Percentiles rank a stretch among this genome's conserved stretches.
These are phyloP conservation scores for Teratosphaeriaceae sp. DNA, from an alignment of 2,329 filamentous ascomycete species.

Conservation along the genomic window DNA sequence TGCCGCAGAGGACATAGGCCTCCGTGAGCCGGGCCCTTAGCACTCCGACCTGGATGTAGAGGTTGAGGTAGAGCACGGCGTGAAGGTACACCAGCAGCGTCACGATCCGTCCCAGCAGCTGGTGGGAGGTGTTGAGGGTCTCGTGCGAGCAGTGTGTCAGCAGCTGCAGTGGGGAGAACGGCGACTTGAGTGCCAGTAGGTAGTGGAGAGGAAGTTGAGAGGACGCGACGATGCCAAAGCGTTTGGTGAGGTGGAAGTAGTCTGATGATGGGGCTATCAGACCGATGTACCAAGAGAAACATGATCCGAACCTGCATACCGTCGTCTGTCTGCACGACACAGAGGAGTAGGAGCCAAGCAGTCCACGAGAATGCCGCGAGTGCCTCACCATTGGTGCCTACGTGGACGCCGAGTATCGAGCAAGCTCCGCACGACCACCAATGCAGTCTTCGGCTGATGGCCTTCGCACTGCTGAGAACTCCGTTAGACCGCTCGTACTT, in stretches of 20 bases:
- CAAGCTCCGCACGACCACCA: constrained; percentile 29
- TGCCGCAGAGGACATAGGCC: constrained; percentile 51
- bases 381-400: constrained; percentile 47
- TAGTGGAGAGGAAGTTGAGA: constrained; percentile 57
- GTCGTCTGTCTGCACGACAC: constrained; percentile 45
- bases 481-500: constrained; percentile 27
- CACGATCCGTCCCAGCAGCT: constrained; percentile 51
- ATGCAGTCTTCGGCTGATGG: constrained; percentile 15
- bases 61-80: constrained; percentile 49
- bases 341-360: constrained; percentile 46
- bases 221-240: constrained; percentile 52
- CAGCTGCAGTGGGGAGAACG: constrained; percentile 45
- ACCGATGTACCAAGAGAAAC: background rate
- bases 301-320: constrained; percentile 37
- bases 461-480: background rate
- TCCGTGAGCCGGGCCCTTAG: constrained; percentile 49
- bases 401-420: constrained; percentile 27
- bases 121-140: constrained; percentile 50
- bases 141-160: constrained; percentile 50
- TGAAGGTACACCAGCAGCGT: constrained; percentile 47
- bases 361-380: constrained; percentile 44
- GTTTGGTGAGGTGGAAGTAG: constrained; percentile 58
- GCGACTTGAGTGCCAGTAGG: constrained; percentile 46
- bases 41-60: constrained; percentile 47
- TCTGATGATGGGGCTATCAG: constrained; percentile 38